Base-by-base conservation (phyloP, 164 flowering plant genomes). In the Annona squamosa region DNA sequence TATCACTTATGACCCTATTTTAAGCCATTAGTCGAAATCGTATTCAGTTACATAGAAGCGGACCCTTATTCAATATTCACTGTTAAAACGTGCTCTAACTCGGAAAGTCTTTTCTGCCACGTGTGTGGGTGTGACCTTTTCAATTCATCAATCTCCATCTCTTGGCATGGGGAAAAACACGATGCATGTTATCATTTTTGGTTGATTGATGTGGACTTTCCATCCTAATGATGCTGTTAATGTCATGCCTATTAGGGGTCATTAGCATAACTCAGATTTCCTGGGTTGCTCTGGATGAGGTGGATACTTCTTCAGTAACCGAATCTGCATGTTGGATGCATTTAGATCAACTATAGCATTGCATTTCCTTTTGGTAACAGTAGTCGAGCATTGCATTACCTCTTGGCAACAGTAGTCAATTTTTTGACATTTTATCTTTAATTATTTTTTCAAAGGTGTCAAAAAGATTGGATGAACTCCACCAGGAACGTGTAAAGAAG, bases 401-500 rank as follows among this genome's bases (percentile, higher is more conserved):
- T 9, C 13, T 52, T 12, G 59, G 59, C 13, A 16, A 52, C 9
- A 2, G 13, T 16, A 52, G 9, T 16, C 13, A 9, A 9, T 52
- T 52, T 9, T 52, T 52, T 52, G 9, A 2, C 52, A 52, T 10
- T 52, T 52, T 48, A 48, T 48, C 13, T 52, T 52, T 52, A 52
- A 37, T 41, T 9, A 5, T 52, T 59, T 18, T 46, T 73, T 44
- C 1, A 67, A 67, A 81, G 84, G 84, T 79, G 65, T 65, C 78
- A 37, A 75, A 71, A 64, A 77, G 75, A 46, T 72, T 77, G 74
- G 82, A 79, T 68, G 84, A 79, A 77, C 80, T 82, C 43, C 77
- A 73, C 71, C 66, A 62, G 62, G 84, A 75, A 59, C 73, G 79
- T 46, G 74, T 70, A 65, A 77, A 70, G 48, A 75, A 69, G 73